A percentile compares a stretch with the other conserved stretches of the same genome.
These are phyloP conservation scores for Marasmius tenuissimus DNA, from an alignment of 1,284 basidiomycete genomes.

Conservation along the genomic window DNA sequence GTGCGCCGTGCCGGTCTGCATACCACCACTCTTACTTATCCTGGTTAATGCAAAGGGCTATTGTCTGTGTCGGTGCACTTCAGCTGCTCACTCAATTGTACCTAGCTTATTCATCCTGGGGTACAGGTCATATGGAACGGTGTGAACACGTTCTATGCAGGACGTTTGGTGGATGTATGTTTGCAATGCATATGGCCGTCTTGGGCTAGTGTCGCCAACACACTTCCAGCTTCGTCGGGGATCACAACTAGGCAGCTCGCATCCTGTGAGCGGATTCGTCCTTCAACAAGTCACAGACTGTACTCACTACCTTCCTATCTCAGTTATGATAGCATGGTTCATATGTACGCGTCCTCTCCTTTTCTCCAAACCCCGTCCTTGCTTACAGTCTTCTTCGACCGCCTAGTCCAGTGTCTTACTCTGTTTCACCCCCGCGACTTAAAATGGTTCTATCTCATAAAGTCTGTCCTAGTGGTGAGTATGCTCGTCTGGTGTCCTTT, in stretches of 20 bases:
- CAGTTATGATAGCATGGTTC: conserved; percentile 15
- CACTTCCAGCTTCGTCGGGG: conserved; percentile 18
- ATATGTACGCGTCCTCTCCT: conserved; percentile 3
- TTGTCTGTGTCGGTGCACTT: conserved; percentile 19
- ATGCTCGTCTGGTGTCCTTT: background rate
- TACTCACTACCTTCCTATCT: background rate
- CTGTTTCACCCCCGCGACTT: conserved; percentile 18
- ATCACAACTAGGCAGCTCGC: conserved; percentile 20
- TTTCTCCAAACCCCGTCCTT: background rate
- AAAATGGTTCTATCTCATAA: conserved; percentile 15
- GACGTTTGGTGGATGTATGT: conserved; percentile 18
- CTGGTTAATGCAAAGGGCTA: conserved; percentile 11
- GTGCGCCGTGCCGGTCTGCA: background rate
- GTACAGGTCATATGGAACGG: conserved; percentile 25
- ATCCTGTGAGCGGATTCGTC: conserved; percentile 12
- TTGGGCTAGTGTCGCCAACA: conserved; percentile 21
- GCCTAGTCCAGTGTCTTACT: conserved; percentile 13
- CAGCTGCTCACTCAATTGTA: conserved; percentile 9
- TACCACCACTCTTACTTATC: background rate
- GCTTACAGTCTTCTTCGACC: background rate
- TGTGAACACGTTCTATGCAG: conserved; percentile 23
- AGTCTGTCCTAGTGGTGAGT: conserved; percentile 16
- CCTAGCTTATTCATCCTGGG: conserved; percentile 3
- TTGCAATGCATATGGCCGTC: conserved; percentile 21
- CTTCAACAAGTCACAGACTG: conserved; percentile 11